These are phyloP conservation scores for Monosporascus cannonballus DNA, from an alignment of 2,329 filamentous ascomycete species.

Conservation along the genomic window DNA sequence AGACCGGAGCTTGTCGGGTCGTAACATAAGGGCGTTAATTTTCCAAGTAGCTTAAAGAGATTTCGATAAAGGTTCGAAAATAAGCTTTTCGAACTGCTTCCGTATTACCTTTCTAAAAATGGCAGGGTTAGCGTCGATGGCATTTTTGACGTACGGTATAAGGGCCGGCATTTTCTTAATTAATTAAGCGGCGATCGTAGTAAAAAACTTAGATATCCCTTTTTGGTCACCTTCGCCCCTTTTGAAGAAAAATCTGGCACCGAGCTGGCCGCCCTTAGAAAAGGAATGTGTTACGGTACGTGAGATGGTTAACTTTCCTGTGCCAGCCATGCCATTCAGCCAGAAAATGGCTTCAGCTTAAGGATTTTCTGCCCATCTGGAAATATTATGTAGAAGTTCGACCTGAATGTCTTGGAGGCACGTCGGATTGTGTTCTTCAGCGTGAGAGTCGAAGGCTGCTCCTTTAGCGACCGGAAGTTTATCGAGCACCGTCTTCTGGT, in stretches of 20 bases:
- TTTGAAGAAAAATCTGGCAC: slow-evolving; percentile 38
- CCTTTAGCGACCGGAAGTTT: slow-evolving; percentile 7
- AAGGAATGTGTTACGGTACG: slow-evolving; percentile 23
- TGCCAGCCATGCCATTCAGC: slow-evolving; percentile 33
- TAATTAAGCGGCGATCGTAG: slow-evolving; percentile 32
- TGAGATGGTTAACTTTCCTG: slow-evolving; percentile 34
- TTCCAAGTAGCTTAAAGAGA: not conserved
- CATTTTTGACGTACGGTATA: slow-evolving; percentile 16
- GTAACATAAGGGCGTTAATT: slow-evolving; percentile 2
- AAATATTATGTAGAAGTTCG: slow-evolving; percentile 23
- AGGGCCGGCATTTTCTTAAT: slow-evolving; percentile 20
- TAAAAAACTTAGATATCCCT: slow-evolving; percentile 28
- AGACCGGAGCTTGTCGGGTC: no score
- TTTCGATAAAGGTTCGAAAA: slow-evolving; percentile 27
- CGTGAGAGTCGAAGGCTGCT: slow-evolving; percentile 28
- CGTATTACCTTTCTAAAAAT: slow-evolving; percentile 21
- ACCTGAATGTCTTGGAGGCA: slow-evolving; percentile 26
- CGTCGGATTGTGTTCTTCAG: slow-evolving; percentile 24
- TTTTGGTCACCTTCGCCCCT: slow-evolving; percentile 30
- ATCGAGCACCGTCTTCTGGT: not conserved
- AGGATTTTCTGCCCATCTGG: no score
- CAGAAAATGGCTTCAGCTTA: no score
- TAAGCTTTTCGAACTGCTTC: slow-evolving; percentile 36
- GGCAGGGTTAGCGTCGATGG: slow-evolving; percentile 23
- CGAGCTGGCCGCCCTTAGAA: slow-evolving; percentile 3